Base-by-base conservation (phyloP, 2,329 filamentous ascomycete genomes). In the Trichoderma hamatum region DNA sequence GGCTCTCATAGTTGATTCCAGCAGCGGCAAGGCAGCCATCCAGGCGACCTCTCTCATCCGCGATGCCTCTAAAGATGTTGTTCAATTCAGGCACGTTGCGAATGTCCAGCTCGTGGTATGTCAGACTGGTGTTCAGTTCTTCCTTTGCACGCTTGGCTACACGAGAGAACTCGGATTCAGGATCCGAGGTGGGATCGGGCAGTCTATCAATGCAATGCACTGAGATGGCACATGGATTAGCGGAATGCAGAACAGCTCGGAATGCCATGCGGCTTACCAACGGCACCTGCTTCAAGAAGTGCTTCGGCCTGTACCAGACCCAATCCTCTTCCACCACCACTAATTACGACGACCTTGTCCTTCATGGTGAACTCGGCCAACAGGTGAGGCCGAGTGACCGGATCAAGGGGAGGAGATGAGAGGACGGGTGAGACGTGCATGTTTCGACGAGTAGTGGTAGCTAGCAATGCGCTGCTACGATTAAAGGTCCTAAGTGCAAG, bases 91-190 rank as follows among this genome's bases (percentile, higher is more conserved):
- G 82, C 26, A 90, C 89, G 76, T 96, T 89, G 34, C 92, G 88
- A 21, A 97, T 92, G 76, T 97, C 94, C 70, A 94, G 88, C 72
- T 90, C 88, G 75, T 90, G 89, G 82, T 96, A 97, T 65, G 89
- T 84, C 54, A 96, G 80, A 59, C 85, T 86, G 1, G 89, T 90
- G 72, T 85, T 87, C n/a, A 93, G 84, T 75, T 91, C 87, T 56
- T 85, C 81, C 39, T 82, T 81, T 49, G 91, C 91, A 63, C 88
- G 85, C 71, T 86, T 82, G 63, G 90, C 89, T 67, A 94, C 84
- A 49, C 82, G 80, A 69, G 85, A 85, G 78, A 94, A 96, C 69
- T 89, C 84, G 2, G 88, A 83, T 46, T 76, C 80, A 3, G 80
- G 73, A 13, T 82, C 78, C 26, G 74, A 62, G 39, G 70, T 69